Conservation (phyloP, 75 land plant genomes). For the Adiantum capillusveneris region DNA sequence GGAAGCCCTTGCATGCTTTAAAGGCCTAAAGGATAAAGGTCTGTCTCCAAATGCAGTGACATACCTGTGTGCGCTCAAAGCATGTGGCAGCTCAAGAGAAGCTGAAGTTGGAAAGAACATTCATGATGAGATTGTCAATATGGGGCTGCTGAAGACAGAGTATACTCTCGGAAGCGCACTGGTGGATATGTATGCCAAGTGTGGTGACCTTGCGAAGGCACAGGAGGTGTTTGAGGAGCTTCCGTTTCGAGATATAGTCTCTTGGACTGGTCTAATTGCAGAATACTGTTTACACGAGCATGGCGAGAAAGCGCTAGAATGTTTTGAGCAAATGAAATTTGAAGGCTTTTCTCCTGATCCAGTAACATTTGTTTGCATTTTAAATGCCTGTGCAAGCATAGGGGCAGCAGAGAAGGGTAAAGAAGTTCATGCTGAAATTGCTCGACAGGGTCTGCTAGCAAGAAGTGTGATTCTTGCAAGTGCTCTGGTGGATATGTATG, state of each 20-base stretch:
- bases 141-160: constrained; percentile 22
- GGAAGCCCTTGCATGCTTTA: constrained; percentile 40
- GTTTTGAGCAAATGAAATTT: constrained; percentile 23
- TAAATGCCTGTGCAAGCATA: constrained; percentile 39
- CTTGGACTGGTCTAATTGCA: constrained; percentile 63
- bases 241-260: constrained; percentile 33
- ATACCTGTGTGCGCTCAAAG: constrained; percentile 33
- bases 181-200: constrained; percentile 64
- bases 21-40: constrained; percentile 19
- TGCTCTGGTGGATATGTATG: constrained; percentile 32
- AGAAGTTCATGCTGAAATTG: constrained; percentile 2
- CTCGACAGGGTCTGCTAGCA: not conserved
- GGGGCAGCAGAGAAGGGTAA: constrained; percentile 31
- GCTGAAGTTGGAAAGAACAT: constrained; percentile 41
- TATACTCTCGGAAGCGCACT: constrained; percentile 37
- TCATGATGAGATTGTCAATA: constrained; percentile 42
- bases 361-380: constrained; percentile 17
- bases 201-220: constrained; percentile 44
- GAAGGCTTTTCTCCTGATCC: constrained; percentile 12
- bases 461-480: not conserved
- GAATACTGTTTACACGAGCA: constrained; percentile 38
- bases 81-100: constrained; percentile 30
- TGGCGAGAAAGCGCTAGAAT: constrained; percentile 26
- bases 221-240: constrained; percentile 40
- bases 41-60: constrained; percentile 38